Evolutionary conservation across 1,284 basidiomycete species (phyloP).

Genomic region (Fomitopsis schrenkii): DNA sequence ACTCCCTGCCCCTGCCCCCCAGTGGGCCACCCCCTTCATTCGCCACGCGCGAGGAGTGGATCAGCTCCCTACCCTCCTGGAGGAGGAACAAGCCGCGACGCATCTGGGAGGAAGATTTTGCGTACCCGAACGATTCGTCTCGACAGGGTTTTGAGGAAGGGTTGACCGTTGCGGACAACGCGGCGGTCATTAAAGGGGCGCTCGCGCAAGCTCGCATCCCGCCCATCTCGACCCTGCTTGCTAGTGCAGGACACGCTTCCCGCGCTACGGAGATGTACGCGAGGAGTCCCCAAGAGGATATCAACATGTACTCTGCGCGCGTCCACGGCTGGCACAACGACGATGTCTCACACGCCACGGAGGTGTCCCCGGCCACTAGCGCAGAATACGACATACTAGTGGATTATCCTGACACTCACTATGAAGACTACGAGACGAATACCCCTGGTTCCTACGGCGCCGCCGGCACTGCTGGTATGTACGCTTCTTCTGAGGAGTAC

Average conservation of each 20-base stretch:
- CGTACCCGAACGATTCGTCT: constrained; percentile 13
- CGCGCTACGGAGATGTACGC: constrained; percentile 16
- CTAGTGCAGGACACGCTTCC: constrained; percentile 10
- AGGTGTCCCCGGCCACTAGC: constrained; percentile 23
- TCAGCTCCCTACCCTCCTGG: constrained; percentile 63
- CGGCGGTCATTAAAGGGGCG: constrained; percentile 76
- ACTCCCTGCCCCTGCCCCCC: constrained; percentile 53
- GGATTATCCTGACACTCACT: constrained; percentile 14
- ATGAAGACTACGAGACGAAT: constrained; percentile 9
- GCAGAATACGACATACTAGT: constrained; percentile 29
- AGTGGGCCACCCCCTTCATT: constrained; percentile 58
- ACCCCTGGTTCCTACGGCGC: constrained; percentile 11
- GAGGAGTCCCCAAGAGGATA: constrained; percentile 40
- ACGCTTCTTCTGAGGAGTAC: constrained; percentile 18
- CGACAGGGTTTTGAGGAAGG: constrained; percentile 61
- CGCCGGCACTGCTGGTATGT: constrained; percentile 4
- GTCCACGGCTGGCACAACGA: constrained; percentile 23
- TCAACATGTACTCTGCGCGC: constrained; percentile 25
- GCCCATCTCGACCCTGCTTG: constrained; percentile 47
- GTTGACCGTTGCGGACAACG: constrained; percentile 64
- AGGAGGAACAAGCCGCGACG: constrained; percentile 60
- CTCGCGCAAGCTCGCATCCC: constrained; percentile 78
- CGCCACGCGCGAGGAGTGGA: constrained; percentile 67
- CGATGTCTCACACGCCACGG: constrained; percentile 14
- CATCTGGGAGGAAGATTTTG: constrained; percentile 55